phyloP scores from a whole-genome alignment of 139 green algal species.

The Astrephomene gubernaculifera region DNA sequence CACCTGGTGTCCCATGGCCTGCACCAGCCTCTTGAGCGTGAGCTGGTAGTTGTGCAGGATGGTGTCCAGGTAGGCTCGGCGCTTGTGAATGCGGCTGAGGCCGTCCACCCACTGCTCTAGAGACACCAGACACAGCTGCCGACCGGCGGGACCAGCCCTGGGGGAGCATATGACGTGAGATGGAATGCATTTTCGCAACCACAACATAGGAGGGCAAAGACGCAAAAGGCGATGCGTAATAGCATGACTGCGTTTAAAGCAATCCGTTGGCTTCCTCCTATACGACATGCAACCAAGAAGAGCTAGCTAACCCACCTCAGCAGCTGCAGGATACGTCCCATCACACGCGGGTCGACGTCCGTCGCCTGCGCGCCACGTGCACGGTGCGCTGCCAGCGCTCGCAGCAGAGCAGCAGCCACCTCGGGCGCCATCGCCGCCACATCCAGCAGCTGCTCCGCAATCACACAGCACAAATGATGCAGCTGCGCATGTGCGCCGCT shows the following conservation, averaged over 20 bases:
- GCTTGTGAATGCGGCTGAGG: constrained; percentile 44
- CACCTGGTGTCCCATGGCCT: constrained; percentile 40
- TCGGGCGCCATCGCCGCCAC: constrained; percentile 38
- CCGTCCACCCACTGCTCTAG: constrained; percentile 48
- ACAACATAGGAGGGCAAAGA: too few relatives aligned
- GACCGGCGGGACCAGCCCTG: constrained; percentile 31
- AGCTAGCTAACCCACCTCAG: constrained; percentile 36
- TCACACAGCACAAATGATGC: constrained; percentile 39
- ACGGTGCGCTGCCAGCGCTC: constrained; percentile 30
- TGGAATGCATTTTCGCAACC: too few relatives aligned
- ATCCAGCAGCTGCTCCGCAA: constrained; percentile 45
- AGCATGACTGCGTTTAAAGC: too few relatives aligned
- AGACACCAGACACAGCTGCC: constrained; percentile 39
- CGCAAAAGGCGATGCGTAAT: too few relatives aligned
- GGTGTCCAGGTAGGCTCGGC: constrained; percentile 46
- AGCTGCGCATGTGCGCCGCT: constrained; percentile 34
- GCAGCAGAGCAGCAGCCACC: constrained; percentile 39
- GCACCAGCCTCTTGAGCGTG: constrained; percentile 39
- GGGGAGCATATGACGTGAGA: too few relatives aligned
- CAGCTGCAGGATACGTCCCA: constrained; percentile 44
- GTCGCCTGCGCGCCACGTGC: constrained; percentile 33
- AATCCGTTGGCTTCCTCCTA: too few relatives aligned
- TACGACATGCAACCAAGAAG: too few relatives aligned
- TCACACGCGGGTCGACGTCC: constrained; percentile 42
- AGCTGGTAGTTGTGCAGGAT: constrained; percentile 52